phyloP scores from a whole-genome alignment of 257 asterid genomes.

The Leonotis leonurus region DNA sequence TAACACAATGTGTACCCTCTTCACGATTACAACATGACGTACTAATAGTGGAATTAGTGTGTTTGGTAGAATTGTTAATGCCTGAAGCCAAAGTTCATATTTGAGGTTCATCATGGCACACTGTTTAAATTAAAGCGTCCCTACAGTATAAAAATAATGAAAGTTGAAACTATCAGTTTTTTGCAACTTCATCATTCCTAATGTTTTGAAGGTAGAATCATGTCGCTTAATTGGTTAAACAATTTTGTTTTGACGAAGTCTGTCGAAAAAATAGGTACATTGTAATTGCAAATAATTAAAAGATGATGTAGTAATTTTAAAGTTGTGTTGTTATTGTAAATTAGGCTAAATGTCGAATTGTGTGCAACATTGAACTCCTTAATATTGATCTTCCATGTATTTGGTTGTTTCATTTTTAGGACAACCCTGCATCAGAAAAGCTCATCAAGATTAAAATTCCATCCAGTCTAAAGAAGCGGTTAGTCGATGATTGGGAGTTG shows the following conservation, averaged over 20 bases:
- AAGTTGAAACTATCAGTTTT: no score
- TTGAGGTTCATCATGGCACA: no score
- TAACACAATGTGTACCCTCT: background rate
- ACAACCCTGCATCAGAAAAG: conserved; percentile 46
- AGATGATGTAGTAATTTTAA: background rate
- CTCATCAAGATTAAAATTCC: conserved; percentile 68
- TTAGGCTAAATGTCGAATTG: background rate
- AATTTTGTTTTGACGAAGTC: background rate
- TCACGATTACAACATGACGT: no score
- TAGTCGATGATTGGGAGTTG: conserved; percentile 78
- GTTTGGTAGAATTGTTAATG: no score
- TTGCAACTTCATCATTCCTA: background rate
- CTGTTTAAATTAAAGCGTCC: no score
- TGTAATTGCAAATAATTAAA: background rate
- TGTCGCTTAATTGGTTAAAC: background rate
- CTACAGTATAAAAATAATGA: no score
- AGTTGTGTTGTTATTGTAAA: background rate
- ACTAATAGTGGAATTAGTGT: no score
- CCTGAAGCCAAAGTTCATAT: no score
- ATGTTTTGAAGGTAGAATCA: background rate
- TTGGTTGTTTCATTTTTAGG: conserved; percentile 34
- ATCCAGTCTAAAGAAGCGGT: conserved; percentile 60
- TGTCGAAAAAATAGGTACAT: background rate
- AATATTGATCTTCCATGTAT: background rate
- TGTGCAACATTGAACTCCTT: background rate